Evolutionary conservation across 2,329 filamentous ascomycete genomes (phyloP).

Genomic region (Balansia obtecta): DNA sequence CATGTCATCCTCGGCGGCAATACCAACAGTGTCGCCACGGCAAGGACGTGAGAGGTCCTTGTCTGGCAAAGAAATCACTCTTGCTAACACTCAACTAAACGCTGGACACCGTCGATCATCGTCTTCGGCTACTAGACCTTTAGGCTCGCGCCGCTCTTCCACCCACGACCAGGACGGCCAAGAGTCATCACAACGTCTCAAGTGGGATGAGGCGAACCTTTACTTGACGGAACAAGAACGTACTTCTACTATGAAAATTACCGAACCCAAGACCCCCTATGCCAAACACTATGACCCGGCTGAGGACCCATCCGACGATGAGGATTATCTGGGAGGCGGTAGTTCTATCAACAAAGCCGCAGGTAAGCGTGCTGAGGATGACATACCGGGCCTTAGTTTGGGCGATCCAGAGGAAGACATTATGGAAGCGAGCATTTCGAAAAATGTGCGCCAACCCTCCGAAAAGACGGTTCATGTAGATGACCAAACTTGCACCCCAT

Average conservation of each 20-base stretch:
- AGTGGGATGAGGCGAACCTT: constrained; percentile 98
- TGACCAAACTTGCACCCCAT: constrained; percentile 42
- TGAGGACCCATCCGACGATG: constrained; percentile 77
- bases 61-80: constrained; percentile 75
- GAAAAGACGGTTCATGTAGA: constrained; percentile 74
- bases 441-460: constrained; percentile 23
- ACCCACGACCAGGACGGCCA: constrained; percentile 32
- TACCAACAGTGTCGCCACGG: constrained; percentile 30
- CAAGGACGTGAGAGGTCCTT: constrained; percentile 23
- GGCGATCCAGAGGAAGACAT: constrained; percentile 79
- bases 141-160: constrained; percentile 61
- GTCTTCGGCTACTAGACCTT: constrained; percentile 51
- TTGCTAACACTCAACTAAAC: constrained; percentile 91
- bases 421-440: constrained; percentile 31
- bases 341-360: constrained; percentile 17
- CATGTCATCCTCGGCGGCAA: constrained; percentile 40
- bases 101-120: constrained; percentile 81
- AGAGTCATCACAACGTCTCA: constrained; percentile 59
- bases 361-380: constrained; percentile 43
- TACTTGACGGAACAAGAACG: constrained; percentile 96
- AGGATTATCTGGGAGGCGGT: constrained; percentile 32
- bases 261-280: constrained; percentile 95
- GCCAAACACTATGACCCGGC: constrained; percentile 81
- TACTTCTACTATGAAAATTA: constrained; percentile 95
- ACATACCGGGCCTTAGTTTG: constrained; percentile 84